Percentiles rank a stretch among this genome's conserved stretches.
phyloP scores from a whole-genome alignment of 305 asterid species.

The Striga hermonthica region DNA sequence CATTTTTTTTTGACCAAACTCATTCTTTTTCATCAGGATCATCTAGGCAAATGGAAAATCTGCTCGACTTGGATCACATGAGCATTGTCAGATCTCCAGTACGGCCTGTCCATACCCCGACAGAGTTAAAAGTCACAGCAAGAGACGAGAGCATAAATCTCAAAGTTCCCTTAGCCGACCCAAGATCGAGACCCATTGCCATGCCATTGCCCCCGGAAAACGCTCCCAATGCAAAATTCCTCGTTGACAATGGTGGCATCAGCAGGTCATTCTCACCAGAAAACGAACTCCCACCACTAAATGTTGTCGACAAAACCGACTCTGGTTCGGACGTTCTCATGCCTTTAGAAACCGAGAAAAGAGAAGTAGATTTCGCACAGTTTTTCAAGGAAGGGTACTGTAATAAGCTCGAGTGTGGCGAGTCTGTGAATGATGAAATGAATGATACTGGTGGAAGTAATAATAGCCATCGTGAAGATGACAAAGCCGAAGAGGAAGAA shows the following conservation, averaged over 20 bases:
- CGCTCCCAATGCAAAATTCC: slow-evolving; percentile 14
- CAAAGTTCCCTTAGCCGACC: slow-evolving; percentile 29
- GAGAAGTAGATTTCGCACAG: slow-evolving; percentile 39
- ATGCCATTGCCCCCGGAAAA: slow-evolving; percentile 29
- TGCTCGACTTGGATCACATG: slow-evolving; percentile 56
- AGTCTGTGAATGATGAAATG: slow-evolving; percentile 31
- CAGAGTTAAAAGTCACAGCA: slow-evolving; percentile 28
- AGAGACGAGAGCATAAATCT: slow-evolving; percentile 31
- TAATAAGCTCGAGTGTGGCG: slow-evolving; percentile 32
- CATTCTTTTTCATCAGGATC: slow-evolving; percentile 42
- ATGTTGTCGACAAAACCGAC: slow-evolving; percentile 32
- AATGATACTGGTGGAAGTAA: slow-evolving; percentile 27
- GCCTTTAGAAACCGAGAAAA: slow-evolving; percentile 30
- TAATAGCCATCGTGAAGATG: slow-evolving; percentile 34
- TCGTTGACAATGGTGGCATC: slow-evolving; percentile 29
- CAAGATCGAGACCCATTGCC: slow-evolving; percentile 26
- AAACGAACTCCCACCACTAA: slow-evolving; percentile 31
- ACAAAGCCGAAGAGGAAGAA: slow-evolving; percentile 44
- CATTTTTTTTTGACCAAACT: slow-evolving; percentile 1
- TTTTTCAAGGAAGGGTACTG: slow-evolving; percentile 50
- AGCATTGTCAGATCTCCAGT: slow-evolving; percentile 38
- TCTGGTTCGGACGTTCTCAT: slow-evolving; percentile 28
- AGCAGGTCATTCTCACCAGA: slow-evolving; percentile 35
- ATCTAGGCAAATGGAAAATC: slow-evolving; percentile 53
- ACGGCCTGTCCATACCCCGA: slow-evolving; percentile 30